A percentile compares a stretch with the other conserved stretches of the same genome.
Evolutionary conservation across 768 basidiomycete species (phyloP).

Genomic region (Boletus subparvulus): DNA sequence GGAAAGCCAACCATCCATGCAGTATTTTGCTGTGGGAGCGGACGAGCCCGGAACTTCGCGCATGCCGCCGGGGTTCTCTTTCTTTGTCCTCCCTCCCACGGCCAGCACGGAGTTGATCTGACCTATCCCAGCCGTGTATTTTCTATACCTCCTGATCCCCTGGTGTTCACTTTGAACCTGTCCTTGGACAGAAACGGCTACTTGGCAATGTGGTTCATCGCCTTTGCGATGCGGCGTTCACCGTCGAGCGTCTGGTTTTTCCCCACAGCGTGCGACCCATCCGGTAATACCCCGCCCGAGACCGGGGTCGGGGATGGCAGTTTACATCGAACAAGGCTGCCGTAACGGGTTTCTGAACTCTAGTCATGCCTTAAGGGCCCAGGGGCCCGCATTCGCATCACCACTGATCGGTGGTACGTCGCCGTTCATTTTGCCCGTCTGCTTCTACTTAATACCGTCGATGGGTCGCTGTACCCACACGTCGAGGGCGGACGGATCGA

Average conservation of each 20-base stretch:
- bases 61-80: neutral
- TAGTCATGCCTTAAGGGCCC: too few species aligned
- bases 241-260: neutral
- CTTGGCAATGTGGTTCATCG: neutral
- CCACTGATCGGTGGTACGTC: slow-evolving; percentile 10
- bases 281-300: slow-evolving; percentile 2
- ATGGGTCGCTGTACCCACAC: neutral
- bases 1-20: neutral
- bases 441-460: slow-evolving; percentile 5
- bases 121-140: neutral
- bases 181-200: neutral
- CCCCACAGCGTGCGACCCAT: neutral
- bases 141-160: slow-evolving; percentile 4
- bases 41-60: slow-evolving; percentile 2
- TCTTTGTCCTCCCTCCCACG: slow-evolving; percentile 10
- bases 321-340: neutral
- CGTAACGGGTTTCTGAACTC: neutral
- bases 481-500: neutral
- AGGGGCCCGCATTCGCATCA: neutral
- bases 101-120: slow-evolving; percentile 8
- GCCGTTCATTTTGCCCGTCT: slow-evolving; percentile 10
- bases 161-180: neutral
- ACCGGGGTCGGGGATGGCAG: neutral
- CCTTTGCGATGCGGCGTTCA: neutral
- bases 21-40: slow-evolving; percentile 3